These are phyloP conservation scores for Ganoderma boninense DNA, from an alignment of 1,284 basidiomycete genomes.

Conservation along the genomic window DNA sequence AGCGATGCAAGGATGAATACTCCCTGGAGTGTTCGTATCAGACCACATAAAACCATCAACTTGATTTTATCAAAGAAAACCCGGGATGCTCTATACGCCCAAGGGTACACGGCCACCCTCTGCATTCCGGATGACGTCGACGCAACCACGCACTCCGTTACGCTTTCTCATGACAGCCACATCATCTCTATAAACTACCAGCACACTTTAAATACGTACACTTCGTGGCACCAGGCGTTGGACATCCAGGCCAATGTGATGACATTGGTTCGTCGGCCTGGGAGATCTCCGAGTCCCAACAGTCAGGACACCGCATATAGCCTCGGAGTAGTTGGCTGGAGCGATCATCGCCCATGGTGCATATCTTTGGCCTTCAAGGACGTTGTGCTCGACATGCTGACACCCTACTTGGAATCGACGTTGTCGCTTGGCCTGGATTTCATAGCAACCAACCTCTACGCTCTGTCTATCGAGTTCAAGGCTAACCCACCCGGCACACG, in stretches of 20 bases:
- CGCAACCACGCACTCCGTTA: not conserved
- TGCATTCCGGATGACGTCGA: not conserved
- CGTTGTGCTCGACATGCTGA: no score
- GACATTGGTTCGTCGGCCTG: no score
- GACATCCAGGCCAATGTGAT: no score
- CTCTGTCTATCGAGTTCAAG: no score
- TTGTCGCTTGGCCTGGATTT: not conserved
- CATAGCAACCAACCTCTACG: not conserved
- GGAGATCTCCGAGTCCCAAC: not conserved
- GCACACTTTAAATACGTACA: no score
- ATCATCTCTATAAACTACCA: not conserved
- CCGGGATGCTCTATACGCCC: not conserved
- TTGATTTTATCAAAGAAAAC: not conserved
- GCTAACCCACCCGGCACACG: no score
- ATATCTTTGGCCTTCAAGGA: not conserved
- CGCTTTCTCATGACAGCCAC: not conserved
- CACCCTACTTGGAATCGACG: no score
- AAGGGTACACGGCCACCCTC: not conserved
- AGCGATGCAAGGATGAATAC: not conserved
- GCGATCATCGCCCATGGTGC: no score
- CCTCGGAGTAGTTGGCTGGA: no score
- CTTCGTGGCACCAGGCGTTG: no score
- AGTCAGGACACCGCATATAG: not conserved
- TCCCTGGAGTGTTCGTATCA: not conserved
- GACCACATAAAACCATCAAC: not conserved